Conservation (phyloP, 106 monocot species). For the Posidonia australis region DNA sequence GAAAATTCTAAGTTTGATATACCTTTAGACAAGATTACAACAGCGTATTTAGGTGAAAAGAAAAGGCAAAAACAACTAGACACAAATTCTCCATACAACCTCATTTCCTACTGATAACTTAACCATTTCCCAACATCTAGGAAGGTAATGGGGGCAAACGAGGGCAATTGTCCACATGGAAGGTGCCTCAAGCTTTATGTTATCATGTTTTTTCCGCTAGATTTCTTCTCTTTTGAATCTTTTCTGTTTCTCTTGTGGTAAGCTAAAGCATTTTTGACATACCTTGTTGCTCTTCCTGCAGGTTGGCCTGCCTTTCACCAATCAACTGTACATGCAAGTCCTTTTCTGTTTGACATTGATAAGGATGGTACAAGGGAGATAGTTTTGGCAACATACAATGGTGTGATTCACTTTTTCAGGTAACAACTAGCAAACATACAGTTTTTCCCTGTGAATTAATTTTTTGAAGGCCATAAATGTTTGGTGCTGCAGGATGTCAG, state of each 20-base stretch:
- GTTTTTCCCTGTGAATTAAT: not conserved
- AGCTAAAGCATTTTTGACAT: not conserved
- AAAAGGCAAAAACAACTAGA: too few species aligned
- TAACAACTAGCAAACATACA: conserved; percentile 5
- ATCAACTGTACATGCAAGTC: conserved; percentile 93
- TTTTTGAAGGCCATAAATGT: not conserved
- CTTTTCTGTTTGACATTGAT: conserved; percentile 87
- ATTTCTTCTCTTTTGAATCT: not conserved
- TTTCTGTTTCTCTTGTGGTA: not conserved
- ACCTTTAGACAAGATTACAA: too few species aligned
- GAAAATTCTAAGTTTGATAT: too few species aligned
- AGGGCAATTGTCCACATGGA: too few species aligned
- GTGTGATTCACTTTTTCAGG: conserved; percentile 93
- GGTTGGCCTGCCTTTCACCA: conserved; percentile 99
- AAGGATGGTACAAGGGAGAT: conserved; percentile 95
- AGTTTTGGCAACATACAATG: conserved; percentile 93
- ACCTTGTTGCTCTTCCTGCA: conserved; percentile 18
- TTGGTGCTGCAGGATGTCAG: conserved; percentile 47
- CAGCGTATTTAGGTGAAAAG: too few species aligned
- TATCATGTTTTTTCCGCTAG: too few species aligned
- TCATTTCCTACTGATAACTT: too few species aligned
- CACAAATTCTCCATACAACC: too few species aligned
- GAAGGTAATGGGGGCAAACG: too few species aligned
- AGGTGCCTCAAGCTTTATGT: too few species aligned
- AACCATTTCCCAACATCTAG: too few species aligned